These are phyloP conservation scores for Cerioporus squamosus DNA, from an alignment of 1,284 basidiomycete genomes.

Conservation along the genomic window DNA sequence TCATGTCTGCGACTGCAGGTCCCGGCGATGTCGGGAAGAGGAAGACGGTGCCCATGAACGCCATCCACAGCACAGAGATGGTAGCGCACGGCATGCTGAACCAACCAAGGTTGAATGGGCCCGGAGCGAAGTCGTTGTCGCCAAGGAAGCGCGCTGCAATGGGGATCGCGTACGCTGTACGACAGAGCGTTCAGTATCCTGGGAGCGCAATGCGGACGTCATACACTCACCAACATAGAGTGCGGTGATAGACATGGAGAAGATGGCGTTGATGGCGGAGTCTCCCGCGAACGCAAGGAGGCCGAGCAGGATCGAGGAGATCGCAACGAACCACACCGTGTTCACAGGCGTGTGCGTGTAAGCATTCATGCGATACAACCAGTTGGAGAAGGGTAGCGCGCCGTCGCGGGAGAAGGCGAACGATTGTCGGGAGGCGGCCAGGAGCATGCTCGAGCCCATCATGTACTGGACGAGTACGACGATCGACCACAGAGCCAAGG, in stretches of 20 bases:
- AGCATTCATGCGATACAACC: constrained; percentile 69
- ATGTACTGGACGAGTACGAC: constrained; percentile 73
- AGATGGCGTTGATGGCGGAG: constrained; percentile 69
- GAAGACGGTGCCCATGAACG: constrained; percentile 62
- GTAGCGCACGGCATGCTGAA: constrained; percentile 61
- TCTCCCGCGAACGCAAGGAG: constrained; percentile 67
- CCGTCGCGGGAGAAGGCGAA: constrained; percentile 70
- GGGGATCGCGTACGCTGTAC: constrained; percentile 55
- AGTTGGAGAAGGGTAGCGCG: constrained; percentile 74
- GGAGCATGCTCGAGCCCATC: constrained; percentile 77
- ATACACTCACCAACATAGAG: constrained; percentile 50
- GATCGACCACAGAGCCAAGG: constrained; percentile 66
- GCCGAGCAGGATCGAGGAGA: constrained; percentile 52
- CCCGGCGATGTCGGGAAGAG: constrained; percentile 62
- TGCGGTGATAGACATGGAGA: constrained; percentile 60
- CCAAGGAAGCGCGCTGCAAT: constrained; percentile 42
- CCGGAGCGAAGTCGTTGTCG: constrained; percentile 54
- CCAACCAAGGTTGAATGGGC: constrained; percentile 65
- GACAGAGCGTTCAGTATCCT: no score
- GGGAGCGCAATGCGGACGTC: no score
- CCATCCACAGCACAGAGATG: constrained; percentile 62
- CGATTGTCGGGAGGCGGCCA: constrained; percentile 58
- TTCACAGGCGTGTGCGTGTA: constrained; percentile 70
- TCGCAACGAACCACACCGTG: constrained; percentile 63
- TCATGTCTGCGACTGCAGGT: constrained; percentile 58